phyloP scores from a whole-genome alignment of 495 filamentous ascomycete species.

The Hypoxylon perforatum region DNA sequence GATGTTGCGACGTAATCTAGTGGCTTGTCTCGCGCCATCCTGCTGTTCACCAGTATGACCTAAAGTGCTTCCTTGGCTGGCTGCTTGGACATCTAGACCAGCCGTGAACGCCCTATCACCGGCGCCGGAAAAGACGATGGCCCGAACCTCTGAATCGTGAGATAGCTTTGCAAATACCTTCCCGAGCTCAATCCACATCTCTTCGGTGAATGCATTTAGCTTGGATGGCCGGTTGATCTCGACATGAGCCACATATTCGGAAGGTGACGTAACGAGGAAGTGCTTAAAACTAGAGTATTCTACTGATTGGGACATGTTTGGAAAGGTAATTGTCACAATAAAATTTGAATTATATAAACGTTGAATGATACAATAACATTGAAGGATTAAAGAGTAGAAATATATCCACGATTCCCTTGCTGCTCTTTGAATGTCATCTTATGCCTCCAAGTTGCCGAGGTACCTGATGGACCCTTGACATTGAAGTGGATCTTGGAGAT shows the following conservation, averaged over 20 bases:
- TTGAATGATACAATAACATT: conserved; percentile 2
- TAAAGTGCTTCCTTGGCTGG: conserved; percentile 57
- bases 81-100: conserved; percentile 81
- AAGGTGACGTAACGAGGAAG: conserved; percentile 81
- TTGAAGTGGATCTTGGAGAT: conserved; percentile 6
- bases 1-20: conserved; percentile 72
- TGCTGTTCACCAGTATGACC: conserved; percentile 33
- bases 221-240: conserved; percentile 92
- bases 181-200: conserved; percentile 90
- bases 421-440: conserved; percentile 6
- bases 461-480: conserved; percentile 12
- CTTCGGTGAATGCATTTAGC: conserved; percentile 88
- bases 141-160: conserved; percentile 74
- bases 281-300: conserved; percentile 66
- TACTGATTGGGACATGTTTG: conserved; percentile 31
- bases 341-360: conserved; percentile 5
- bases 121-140: conserved; percentile 82
- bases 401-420: conserved; percentile 5
- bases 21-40: conserved; percentile 77
- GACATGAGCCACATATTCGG: conserved; percentile 83
- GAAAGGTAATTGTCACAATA: not conserved
- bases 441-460: conserved; percentile 29
- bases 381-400: conserved; percentile 9
- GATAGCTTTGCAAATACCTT: conserved; percentile 80
- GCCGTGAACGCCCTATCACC: conserved; percentile 88